Percentiles rank a stretch among this genome's conserved stretches.
Conservation (phyloP, 495 filamentous ascomycete species). For the Endocarpon pusillum region DNA sequence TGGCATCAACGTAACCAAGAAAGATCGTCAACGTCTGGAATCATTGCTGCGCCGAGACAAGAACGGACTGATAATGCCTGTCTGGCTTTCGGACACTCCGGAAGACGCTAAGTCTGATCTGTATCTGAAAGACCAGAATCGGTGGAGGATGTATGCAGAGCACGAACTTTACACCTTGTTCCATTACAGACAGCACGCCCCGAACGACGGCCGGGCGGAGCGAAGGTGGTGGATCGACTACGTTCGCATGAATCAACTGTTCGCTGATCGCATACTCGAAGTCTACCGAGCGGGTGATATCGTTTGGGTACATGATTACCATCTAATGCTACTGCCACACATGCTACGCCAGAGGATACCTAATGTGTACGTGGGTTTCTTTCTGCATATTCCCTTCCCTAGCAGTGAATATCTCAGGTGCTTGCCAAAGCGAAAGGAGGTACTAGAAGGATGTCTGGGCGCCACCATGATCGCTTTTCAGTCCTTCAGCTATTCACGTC, state of each 20-base stretch:
- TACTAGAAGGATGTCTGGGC: slow-evolving; percentile 72
- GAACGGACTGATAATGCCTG: slow-evolving; percentile 54
- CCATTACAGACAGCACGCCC: slow-evolving; percentile 85
- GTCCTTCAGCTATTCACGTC: slow-evolving; percentile 77
- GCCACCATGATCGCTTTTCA: slow-evolving; percentile 88
- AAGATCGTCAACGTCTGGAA: slow-evolving; percentile 54
- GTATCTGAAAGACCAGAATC: slow-evolving; percentile 53
- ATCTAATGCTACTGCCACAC: slow-evolving; percentile 70
- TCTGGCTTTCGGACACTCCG: slow-evolving; percentile 64
- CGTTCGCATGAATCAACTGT: slow-evolving; percentile 68
- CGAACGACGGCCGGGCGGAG: slow-evolving; percentile 64
- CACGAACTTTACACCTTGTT: slow-evolving; percentile 76
- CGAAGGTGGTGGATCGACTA: slow-evolving; percentile 81
- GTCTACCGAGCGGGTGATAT: slow-evolving; percentile 82
- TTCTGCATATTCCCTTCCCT: slow-evolving; percentile 81
- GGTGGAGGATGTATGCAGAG: slow-evolving; percentile 81
- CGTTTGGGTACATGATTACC: slow-evolving; percentile 82
- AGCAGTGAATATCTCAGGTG: slow-evolving; percentile 87
- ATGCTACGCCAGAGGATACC: slow-evolving; percentile 67
- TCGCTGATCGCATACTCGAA: slow-evolving; percentile 69
- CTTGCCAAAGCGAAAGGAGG: slow-evolving; percentile 67
- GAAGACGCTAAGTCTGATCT: slow-evolving; percentile 46
- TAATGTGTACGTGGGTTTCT: slow-evolving; percentile 80
- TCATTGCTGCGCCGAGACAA: slow-evolving; percentile 47
- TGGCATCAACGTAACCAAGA: slow-evolving; percentile 41